Conservation (phyloP, 495 filamentous ascomycete species). For the Penicillium nucicola region DNA sequence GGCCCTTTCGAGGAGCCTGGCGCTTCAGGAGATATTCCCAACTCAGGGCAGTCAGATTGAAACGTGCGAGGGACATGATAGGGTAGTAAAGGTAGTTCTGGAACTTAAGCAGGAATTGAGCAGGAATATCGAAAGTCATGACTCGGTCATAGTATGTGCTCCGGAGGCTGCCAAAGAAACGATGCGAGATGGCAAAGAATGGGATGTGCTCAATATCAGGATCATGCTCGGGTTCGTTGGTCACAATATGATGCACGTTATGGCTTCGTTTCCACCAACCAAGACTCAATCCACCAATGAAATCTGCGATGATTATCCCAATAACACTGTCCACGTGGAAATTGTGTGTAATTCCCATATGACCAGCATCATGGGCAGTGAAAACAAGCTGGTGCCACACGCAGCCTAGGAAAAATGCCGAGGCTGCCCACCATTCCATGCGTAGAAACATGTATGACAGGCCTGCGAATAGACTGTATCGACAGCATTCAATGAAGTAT, state of each 20-base stretch:
- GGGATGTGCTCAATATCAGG: constrained; percentile 97
- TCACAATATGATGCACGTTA: constrained; percentile 98
- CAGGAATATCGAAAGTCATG: constrained; percentile 79
- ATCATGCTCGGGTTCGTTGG: constrained; percentile 94
- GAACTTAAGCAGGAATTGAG: constrained; percentile 66
- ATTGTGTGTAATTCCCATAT: constrained; percentile 94
- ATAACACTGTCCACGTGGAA: constrained; percentile 80
- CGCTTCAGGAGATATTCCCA: constrained; percentile 78
- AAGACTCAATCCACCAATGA: constrained; percentile 81
- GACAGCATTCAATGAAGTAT: constrained; percentile 70
- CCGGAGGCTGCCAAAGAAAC: constrained; percentile 70
- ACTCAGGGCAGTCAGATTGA: constrained; percentile 85
- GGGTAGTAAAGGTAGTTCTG: constrained; percentile 87
- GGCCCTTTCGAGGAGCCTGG: constrained; percentile 74
- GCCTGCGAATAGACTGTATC: constrained; percentile 71
- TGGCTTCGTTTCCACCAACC: constrained; percentile 98
- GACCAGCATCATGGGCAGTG: constrained; percentile 91
- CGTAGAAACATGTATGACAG: constrained; percentile 64
- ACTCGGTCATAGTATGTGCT: constrained; percentile 88
- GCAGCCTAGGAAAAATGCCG: constrained; percentile 73
- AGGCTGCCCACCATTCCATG: constrained; percentile 69
- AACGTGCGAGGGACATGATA: constrained; percentile 80
- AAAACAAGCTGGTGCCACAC: constrained; percentile 98
- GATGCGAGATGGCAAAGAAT: constrained; percentile 88
- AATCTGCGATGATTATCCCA: constrained; percentile 89